Evolutionary conservation across 805 yeast species (phyloP), one percentile per base, ranked within the genome.

Genomic region (Myxozyma neglecta): DNA sequence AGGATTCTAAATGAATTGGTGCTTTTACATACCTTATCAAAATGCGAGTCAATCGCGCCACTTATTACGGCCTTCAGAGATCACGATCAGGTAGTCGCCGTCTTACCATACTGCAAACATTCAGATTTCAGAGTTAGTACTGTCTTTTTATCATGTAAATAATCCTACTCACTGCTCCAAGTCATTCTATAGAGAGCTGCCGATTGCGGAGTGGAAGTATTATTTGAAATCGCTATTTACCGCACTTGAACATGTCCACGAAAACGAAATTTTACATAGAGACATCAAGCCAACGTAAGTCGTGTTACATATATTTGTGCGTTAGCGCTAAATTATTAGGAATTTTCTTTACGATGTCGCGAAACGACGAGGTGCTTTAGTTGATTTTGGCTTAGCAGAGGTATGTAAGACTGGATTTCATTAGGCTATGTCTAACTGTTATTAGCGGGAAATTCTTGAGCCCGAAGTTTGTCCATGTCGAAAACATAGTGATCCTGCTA

Each of bases 371-470:
- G 97, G 97, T 6, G 93, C 90, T 0, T 75, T 91, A 46, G 96
- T 91, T 5, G 97, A 91, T 76, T 92, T 91, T 78, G 97, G 97
- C 1, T 78, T 91, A 47, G 97, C 97, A 1, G 97, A 91, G 74
- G 57, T 50, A 57, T 3, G 53, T 69, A 7, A 6, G n/a, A 7
- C 16, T 20, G 13, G n/a, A 14, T 9, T 42, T 6, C 16, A 6
- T 42, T 20, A 14, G 20, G 40, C 11, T 37, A 14, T 42, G 16
- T 6, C 16, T n/a, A 7, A 42, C 16, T 8, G 6, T 9, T 42
- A 42, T 42, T 42, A 56, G 64, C 54, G 59, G 20, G 67, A 63
- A 42, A 55, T 49, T 18, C 57, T 53, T 3, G 61, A 60, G 11
- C 65, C 67, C 20, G 58, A 67, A 14, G 40, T 47, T 14, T 67